Conservation (phyloP, 352 stramenopile species). For the Phytophthora cactorum region DNA sequence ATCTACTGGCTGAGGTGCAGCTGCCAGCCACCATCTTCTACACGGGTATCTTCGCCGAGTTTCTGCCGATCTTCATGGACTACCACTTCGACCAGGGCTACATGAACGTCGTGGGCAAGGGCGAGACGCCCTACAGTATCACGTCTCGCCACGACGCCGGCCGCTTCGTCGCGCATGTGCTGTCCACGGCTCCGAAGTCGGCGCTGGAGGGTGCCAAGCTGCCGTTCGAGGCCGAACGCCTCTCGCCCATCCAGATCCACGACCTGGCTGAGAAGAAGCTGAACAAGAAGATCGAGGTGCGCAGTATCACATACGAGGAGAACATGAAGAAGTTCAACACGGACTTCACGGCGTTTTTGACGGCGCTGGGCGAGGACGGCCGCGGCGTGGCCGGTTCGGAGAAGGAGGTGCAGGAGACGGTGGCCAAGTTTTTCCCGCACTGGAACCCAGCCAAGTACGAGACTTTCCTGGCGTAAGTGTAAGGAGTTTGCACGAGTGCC, state of each 20-base stretch:
- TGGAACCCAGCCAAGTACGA: conserved; percentile 37
- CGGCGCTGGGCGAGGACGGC: conserved; percentile 24
- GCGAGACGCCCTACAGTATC: conserved; percentile 30
- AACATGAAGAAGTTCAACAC: conserved; percentile 35
- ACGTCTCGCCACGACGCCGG: conserved; percentile 18
- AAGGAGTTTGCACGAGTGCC: too few relatives aligned
- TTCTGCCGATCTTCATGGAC: conserved; percentile 15
- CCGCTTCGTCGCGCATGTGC: conserved; percentile 32
- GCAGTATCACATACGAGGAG: conserved; percentile 22
- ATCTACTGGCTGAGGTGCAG: conserved; percentile 28
- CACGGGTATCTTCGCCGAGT: conserved; percentile 31
- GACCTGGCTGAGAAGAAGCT: conserved; percentile 35
- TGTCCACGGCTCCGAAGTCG: conserved; percentile 20
- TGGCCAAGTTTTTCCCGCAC: conserved; percentile 34
- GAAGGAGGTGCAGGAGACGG: conserved; percentile 20
- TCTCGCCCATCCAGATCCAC: conserved; percentile 29
- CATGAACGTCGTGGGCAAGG: conserved; percentile 30
- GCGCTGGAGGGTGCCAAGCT: conserved; percentile 24
- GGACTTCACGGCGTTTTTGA: conserved; percentile 28
- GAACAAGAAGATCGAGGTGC: conserved; percentile 37
- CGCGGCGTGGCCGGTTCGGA: conserved; percentile 23
- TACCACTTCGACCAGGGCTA: conserved; percentile 28
- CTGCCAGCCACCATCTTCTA: conserved; percentile 37
- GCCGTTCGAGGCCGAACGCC: conserved; percentile 28
- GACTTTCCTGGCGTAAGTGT: conserved; percentile 20